Evolutionary conservation across 2,329 filamentous ascomycete species (phyloP), one percentile per base, ranked within the genome.

Genomic region (Fusarium sambucinum): DNA sequence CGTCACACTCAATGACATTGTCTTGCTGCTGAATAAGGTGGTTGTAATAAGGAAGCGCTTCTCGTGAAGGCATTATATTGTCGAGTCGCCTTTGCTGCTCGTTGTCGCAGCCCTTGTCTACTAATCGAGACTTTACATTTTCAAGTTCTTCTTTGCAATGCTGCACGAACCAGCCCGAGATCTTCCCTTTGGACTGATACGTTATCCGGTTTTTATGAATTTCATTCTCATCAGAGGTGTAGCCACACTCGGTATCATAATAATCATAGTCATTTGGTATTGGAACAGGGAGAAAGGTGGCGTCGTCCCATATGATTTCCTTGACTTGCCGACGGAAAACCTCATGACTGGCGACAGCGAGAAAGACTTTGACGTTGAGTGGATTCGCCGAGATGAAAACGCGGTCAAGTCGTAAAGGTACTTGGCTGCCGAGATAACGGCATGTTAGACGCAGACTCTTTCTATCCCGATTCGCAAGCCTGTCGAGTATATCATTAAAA

Each of bases 291-390:
- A 21, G 9, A 14, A 56, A 25, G 14, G 21, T 27, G 13, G 54
- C 37, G n/a, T 56, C 54, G 8, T 51, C 52, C 54, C 45, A 56
- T 10, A 56, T 29, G 6, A 51, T 40, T 25, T 42, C 35, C 29
- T 14, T 33, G 6, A 50, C 44, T 9, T 33, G 27, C 5, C 32
- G 27, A 6, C 44, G 33, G 13, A 56, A 51, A 3, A 17, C 14
- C 4, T 56, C 10, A 6, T 51, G 35, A 33, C 50, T 41, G 4
- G 29, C 45, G 4, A 56, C 2, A 3, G 44, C 27, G 17, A 41
- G 19, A 4, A 56, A 33, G 6, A 42, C 54, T 5, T 41, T 2
- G 5, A 51, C 16, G 21, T 51, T 29, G 6, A 21, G 54, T 5
- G 29, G 44, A 21, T 33, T 56, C 9, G 44, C 27, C 12, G 32